A percentile compares a stretch with the other conserved stretches of the same genome.
These are phyloP conservation scores for Neofusicoccum ribis DNA, from an alignment of 2,329 filamentous ascomycete species.

Conservation along the genomic window DNA sequence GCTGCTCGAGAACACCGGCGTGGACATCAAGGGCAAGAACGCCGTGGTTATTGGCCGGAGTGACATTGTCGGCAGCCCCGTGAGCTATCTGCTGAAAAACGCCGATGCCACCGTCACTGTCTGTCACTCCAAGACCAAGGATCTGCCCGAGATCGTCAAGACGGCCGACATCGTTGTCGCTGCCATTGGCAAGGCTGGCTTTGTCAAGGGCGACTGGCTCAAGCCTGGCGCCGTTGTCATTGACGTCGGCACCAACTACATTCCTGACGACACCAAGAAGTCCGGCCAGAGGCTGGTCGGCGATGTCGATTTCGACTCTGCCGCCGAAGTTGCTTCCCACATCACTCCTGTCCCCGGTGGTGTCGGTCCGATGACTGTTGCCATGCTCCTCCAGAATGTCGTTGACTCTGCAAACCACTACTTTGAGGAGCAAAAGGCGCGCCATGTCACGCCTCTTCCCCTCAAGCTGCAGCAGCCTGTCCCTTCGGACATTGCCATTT, in stretches of 20 bases:
- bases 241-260: conserved; percentile 96
- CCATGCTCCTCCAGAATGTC: conserved; percentile 96
- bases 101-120: conserved; percentile 96
- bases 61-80: conserved; percentile 95
- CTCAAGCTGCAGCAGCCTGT: conserved; percentile 78
- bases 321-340: conserved; percentile 79
- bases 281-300: conserved; percentile 90
- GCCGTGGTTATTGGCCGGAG: conserved; percentile 93
- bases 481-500: conserved; percentile 94
- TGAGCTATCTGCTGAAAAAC: conserved; percentile 93
- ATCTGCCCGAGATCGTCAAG: conserved; percentile 73
- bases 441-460: conserved; percentile 79
- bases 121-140: conserved; percentile 85
- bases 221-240: conserved; percentile 95
- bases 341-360: conserved; percentile 97
- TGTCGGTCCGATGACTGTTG: conserved; percentile 98
- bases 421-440: conserved; percentile 78
- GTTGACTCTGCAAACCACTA: conserved; percentile 80
- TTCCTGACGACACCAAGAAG: conserved; percentile 85
- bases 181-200: conserved; percentile 82
- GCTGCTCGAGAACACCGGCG: conserved; percentile 77
- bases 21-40: conserved; percentile 84
- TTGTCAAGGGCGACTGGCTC: conserved; percentile 93
- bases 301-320: conserved; percentile 89
- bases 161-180: conserved; percentile 86